Base-by-base conservation (phyloP, 371 early-diverging fungal genomes). In the Parasitella parasitica region DNA sequence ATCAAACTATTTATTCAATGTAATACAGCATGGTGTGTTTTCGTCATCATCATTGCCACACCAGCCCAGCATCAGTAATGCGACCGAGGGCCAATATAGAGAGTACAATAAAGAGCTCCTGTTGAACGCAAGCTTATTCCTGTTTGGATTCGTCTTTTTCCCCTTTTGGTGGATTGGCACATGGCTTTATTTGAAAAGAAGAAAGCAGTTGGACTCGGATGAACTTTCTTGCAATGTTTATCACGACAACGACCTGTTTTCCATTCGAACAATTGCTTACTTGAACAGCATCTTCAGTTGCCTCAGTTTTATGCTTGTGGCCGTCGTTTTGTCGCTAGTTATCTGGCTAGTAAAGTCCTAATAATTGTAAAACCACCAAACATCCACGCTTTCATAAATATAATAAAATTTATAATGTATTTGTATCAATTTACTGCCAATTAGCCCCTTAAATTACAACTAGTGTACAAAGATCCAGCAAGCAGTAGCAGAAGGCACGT, bases 111-210 rank as follows among this genome's bases (percentile, higher is more conserved):
- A 20, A 18, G n/a, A 43, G 13, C 26, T 59, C 12, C 28, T 30
- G 4, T 35, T 61, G 1, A 36, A 55, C 16, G 11, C 41, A 11
- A 11, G 34, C 9, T 32, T 65, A 9, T 65, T 65, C 34, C 12
- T 65, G 13, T 65, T 59, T 48, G 64, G 64, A 27, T 64, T 64
- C 37, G 0, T 64, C 4, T 58, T 53, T n/a, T 64, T 64, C 48
- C 64, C 64, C 4, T 43, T 24, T n/a, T 64, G 64, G 64, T 64
- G 64, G 64, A 24, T 64, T 2, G 64, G 64, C n/a, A 46, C 57
- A 11, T 56, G 63, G 56, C 26, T 49, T 6, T 48, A 50, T 35
- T 52, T 30, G 13, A 26, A 8, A 50, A 28, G n/a, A 35, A 32
- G 26, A 37, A 37, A 30, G 2, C 2, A 5, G 2, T 30, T 9